phyloP scores from a whole-genome alignment of 768 basidiomycete species.

The Boletus patriciae region DNA sequence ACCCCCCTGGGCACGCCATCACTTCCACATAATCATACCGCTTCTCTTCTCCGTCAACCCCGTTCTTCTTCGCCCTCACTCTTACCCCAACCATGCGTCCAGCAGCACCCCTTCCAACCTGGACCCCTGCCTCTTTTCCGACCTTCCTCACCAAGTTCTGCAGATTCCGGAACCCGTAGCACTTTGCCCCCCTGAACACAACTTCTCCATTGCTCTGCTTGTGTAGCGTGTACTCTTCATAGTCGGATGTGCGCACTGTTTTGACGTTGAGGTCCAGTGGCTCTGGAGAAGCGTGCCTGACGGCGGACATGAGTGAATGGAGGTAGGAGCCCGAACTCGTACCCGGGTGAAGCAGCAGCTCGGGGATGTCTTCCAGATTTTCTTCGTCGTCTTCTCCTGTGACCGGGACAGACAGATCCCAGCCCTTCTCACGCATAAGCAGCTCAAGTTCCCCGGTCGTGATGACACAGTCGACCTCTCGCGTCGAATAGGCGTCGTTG shows the following conservation, averaged over 20 bases:
- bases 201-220: slow-evolving; percentile 48
- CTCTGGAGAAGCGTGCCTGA: slow-evolving; percentile 43
- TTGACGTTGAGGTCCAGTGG: slow-evolving; percentile 54
- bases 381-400: slow-evolving; percentile 45
- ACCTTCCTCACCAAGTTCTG: slow-evolving; percentile 96
- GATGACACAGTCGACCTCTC: slow-evolving; percentile 96
- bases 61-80: slow-evolving; percentile 35
- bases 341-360: slow-evolving; percentile 75
- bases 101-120: slow-evolving; percentile 69
- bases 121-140: slow-evolving; percentile 77
- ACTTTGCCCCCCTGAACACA: slow-evolving; percentile 90
- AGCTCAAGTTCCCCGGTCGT: slow-evolving; percentile 93
- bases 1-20: slow-evolving; percentile 98
- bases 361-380: slow-evolving; percentile 49
- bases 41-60: slow-evolving; percentile 38
- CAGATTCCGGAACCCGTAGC: slow-evolving; percentile 96
- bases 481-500: slow-evolving; percentile 72
- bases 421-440: slow-evolving; percentile 78
- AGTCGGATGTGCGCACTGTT: slow-evolving; percentile 69
- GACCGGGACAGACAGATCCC: slow-evolving; percentile 67
- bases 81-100: slow-evolving; percentile 38
- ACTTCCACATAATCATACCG: slow-evolving; percentile 93
- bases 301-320: slow-evolving; percentile 66
- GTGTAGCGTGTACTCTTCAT: slow-evolving; percentile 69
- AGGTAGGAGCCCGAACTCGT: slow-evolving; percentile 93